A percentile compares a stretch with the other conserved stretches of the same genome.
These are phyloP conservation scores for Fusarium sp. DNA, from an alignment of 2,329 filamentous ascomycete species.

Conservation along the genomic window DNA sequence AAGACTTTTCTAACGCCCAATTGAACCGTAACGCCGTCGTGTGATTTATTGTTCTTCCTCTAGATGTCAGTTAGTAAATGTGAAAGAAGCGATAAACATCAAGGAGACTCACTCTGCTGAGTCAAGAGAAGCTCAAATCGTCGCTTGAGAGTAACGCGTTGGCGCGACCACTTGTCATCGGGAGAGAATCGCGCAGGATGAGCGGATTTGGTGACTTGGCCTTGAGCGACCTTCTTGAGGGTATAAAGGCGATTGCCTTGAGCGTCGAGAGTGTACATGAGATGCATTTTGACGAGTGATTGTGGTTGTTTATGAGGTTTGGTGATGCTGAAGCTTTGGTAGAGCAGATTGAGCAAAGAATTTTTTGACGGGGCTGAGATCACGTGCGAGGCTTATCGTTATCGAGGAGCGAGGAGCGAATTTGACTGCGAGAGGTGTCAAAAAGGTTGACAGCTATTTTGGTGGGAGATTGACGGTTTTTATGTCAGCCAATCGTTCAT, in stretches of 20 bases:
- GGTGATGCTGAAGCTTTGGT: conserved; percentile 16
- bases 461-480: no score
- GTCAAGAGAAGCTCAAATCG: conserved; percentile 89
- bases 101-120: conserved; percentile 69
- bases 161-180: conserved; percentile 98
- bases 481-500: no score
- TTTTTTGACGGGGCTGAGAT: conserved; percentile 30
- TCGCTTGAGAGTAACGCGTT: conserved; percentile 95
- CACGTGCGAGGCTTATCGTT: conserved; percentile 44
- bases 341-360: conserved; percentile 28
- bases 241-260: conserved; percentile 93
- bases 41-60: conserved; percentile 44
- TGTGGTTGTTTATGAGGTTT: conserved; percentile 5
- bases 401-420: conserved; percentile 1
- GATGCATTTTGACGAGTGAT: conserved; percentile 62
- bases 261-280: conserved; percentile 86
- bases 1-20: conserved; percentile 36
- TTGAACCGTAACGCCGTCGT: conserved; percentile 37
- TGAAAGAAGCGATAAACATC: fast-evolving
- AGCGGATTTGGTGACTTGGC: conserved; percentile 93
- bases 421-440: no score
- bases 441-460: no score
- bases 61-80: conserved; percentile 18
- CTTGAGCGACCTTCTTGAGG: conserved; percentile 87
- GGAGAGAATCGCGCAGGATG: conserved; percentile 97